Evolutionary conservation across 177 flowering plant genomes (phyloP), one percentile per base, ranked within the genome.

Genomic region (Telopea speciosissima): DNA sequence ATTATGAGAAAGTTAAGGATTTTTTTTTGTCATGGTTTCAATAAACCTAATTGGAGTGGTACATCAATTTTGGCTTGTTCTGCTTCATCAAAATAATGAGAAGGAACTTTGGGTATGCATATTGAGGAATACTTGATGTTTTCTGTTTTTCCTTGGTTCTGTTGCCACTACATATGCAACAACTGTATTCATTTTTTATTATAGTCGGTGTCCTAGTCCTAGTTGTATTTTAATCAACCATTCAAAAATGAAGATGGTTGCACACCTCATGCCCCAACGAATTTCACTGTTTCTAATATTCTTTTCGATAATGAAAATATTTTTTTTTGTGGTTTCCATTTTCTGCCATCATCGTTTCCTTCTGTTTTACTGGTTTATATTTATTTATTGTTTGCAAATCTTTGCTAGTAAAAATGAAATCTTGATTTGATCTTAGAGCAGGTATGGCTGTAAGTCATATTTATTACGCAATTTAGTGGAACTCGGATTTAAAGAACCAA

Each of bases 401-500:
- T 13, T 49, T 40, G 24, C 40, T 36, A 8, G 8, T 36, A 36
- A 65, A n/a, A 14, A 56, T 14, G 11, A 64, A 23, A 17, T 56
- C 40, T 40, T 60, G 31, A 45, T 42, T 67, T 74, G 68, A 33
- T 70, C 36, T 25, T 75, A 36, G 42, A 61, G 69, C 87, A 95
- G 99, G 76, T 90, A 83, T 81, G 68, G 68, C 45, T 92, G 97
- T 75, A 79, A 77, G 63, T 71, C 85, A 54, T 88, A 86, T 76
- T 65, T 95, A 70, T 70, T 91, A 11, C 83, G 68, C 70, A 92
- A 92, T 78, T 75, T 91, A 66, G 83, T 80, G 60, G 87, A 84
- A 76, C 90, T 91, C 79, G 96, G 98, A 79, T 91, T 84, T 71
- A 84, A 81, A 77, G 99, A 95, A 73, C 99, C 99, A 75, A 95